Base-by-base conservation (phyloP, 192 early-diverging fungal species). In the Backusella luteola region DNA sequence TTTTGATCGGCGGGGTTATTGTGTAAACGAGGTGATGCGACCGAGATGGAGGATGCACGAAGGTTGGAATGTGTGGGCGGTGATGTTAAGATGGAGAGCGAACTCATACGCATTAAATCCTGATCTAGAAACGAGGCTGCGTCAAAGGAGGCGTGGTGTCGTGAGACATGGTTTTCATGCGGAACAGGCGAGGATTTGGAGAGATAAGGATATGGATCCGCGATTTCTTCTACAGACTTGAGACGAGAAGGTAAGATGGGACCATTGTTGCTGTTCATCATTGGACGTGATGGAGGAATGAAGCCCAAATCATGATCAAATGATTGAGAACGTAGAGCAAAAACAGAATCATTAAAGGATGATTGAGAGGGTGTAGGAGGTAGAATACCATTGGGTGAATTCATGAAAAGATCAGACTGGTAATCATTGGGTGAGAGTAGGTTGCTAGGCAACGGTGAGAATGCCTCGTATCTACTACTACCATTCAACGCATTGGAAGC, bases 1-100 rank as follows among this genome's bases (percentile, higher is more conserved):
- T 99, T 99, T 82, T 98, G 96, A 86, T 99, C 97, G 53, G 88
- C 89, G 32, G 87, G 87, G 63, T 89, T 94, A 82, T 36, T 75
- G 70, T 46, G 39, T 6, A 56, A 44, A 6, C 87, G 11, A 14
- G 70, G 44, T 0, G 70, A 49, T 29, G 39, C 26, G 0, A 71
- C 26, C 26, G 41, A 41, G 11, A 26, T 44, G 14, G 44, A 49
- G 11, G 70, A 46, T 39, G 35, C 38, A 29, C 56, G 56, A 9
- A 63, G 26, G 15, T 29, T 63, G 56, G 56, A 63, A 29, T 63
- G 23, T 12, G 56, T 29, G 11, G 56, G 26, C 29, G 56, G 56
- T 63, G 56, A 63, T 29, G 56, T 63, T 23, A 63, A 63, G 9
- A 69, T 69, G 1, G 68, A 69, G 11, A 69, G 34, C 1, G 68